A percentile compares a stretch with the other conserved stretches of the same genome.
Evolutionary conservation across 129 eudicot genomes (phyloP).

Genomic region (Erigeron canadensis): DNA sequence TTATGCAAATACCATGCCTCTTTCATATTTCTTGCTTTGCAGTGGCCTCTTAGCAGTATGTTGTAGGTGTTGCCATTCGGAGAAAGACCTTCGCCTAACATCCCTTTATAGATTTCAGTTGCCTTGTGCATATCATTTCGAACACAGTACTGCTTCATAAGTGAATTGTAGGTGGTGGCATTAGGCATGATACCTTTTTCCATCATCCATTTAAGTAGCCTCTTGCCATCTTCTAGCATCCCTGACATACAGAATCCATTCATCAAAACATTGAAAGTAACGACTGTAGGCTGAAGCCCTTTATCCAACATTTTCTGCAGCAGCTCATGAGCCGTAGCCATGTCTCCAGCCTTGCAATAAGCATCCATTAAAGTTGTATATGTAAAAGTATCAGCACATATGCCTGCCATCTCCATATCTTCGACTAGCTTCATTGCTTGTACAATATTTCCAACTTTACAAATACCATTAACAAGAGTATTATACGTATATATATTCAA

Average conservation of each 20-base stretch:
- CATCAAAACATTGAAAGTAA: constrained; percentile 93
- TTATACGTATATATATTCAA: constrained; percentile 76
- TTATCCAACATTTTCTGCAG: constrained; percentile 66
- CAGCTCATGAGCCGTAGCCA: constrained; percentile 69
- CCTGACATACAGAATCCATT: constrained; percentile 83
- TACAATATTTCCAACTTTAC: constrained; percentile 63
- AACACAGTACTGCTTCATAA: constrained; percentile 81
- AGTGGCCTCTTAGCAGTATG: constrained; percentile 81
- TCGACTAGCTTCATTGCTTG: constrained; percentile 71
- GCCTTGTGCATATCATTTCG: constrained; percentile 77
- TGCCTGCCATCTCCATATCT: constrained; percentile 74
- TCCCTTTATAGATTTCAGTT: constrained; percentile 58
- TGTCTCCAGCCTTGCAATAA: constrained; percentile 78
- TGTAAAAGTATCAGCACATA: constrained; percentile 66
- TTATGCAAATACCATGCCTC: constrained; percentile 90
- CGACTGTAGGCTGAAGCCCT: constrained; percentile 80
- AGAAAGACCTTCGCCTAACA: constrained; percentile 56
- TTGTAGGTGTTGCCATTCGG: constrained; percentile 76
- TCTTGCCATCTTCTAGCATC: constrained; percentile 85
- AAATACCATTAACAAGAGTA: constrained; percentile 84
- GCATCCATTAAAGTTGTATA: constrained; percentile 93
- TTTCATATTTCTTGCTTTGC: constrained; percentile 91
- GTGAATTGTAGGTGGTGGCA: constrained; percentile 79
- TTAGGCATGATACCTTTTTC: constrained; percentile 79
- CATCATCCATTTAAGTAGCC: constrained; percentile 91